phyloP scores from a whole-genome alignment of 2,329 filamentous ascomycete genomes.

The Talaromyces amestolkiae region DNA sequence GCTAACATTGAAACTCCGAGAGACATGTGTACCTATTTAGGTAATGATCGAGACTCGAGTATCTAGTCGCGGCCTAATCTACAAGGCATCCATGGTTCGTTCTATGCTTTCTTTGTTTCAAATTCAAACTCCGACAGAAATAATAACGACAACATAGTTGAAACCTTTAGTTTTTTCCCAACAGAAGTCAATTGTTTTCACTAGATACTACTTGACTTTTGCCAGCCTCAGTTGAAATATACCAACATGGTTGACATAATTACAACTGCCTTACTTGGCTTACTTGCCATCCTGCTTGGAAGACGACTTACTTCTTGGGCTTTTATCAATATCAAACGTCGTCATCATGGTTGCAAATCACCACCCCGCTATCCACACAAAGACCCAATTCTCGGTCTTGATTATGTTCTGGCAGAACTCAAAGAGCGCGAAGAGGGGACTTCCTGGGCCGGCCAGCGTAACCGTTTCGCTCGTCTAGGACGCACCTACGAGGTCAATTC shows the following conservation, averaged over 20 bases:
- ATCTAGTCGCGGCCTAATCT: too few relatives aligned
- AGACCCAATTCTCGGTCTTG: conserved; percentile 10
- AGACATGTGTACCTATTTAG: too few relatives aligned
- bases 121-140: too few relatives aligned
- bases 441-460: background rate
- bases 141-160: too few relatives aligned
- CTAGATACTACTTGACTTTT: background rate
- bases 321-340: background rate
- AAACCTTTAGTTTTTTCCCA: background rate
- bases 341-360: conserved; percentile 1
- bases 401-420: conserved; percentile 7
- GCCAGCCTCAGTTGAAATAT: background rate
- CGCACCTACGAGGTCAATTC: conserved; percentile 14
- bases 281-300: background rate
- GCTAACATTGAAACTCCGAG: too few relatives aligned
- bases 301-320: background rate
- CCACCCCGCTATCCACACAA: conserved; percentile 11
- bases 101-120: too few relatives aligned
- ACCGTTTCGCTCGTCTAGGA: conserved; percentile 4
- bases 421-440: conserved; percentile 4
- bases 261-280: background rate
- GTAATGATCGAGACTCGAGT: too few relatives aligned
- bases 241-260: background rate
- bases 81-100: too few relatives aligned
- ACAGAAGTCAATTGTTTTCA: background rate